These are phyloP conservation scores for Acidiella bohemica DNA, from an alignment of 495 filamentous ascomycete species.

Conservation along the genomic window DNA sequence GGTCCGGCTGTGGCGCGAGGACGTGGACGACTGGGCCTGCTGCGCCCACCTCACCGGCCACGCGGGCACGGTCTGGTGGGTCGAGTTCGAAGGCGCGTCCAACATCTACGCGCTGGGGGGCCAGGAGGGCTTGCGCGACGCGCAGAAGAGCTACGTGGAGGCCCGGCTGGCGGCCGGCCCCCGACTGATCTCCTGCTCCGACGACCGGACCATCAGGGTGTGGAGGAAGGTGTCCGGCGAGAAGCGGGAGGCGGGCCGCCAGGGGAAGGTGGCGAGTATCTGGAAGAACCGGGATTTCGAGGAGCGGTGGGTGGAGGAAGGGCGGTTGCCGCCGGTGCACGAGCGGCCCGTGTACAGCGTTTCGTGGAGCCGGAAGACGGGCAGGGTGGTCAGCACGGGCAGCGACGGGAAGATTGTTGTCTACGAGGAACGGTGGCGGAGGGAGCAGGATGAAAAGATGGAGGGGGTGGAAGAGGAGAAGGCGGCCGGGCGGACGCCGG, in stretches of 20 bases:
- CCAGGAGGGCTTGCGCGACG: constrained; percentile 21
- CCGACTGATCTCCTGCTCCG: constrained; percentile 61
- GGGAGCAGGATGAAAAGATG: constrained; percentile 25
- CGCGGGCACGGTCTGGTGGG: constrained; percentile 69
- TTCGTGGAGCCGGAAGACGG: constrained; percentile 62
- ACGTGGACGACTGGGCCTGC: constrained; percentile 84
- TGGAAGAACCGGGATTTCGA: constrained; percentile 55
- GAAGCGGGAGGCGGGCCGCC: constrained; percentile 31
- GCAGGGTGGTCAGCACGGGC: constrained; percentile 66
- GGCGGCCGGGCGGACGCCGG: constrained; percentile 2
- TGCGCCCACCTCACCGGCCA: constrained; percentile 71
- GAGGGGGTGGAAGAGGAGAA: constrained; percentile 9
- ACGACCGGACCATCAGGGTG: constrained; percentile 61
- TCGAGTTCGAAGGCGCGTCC: constrained; percentile 57
- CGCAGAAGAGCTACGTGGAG: constrained; percentile 30
- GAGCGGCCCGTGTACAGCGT: constrained; percentile 68
- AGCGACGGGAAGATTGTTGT: constrained; percentile 75
- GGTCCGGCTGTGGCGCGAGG: constrained; percentile 76
- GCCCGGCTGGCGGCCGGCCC: constrained; percentile 40
- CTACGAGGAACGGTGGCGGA: constrained; percentile 47
- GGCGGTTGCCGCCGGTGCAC: constrained; percentile 57
- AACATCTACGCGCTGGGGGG: constrained; percentile 27
- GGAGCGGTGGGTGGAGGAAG: constrained; percentile 70
- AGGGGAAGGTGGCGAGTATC: constrained; percentile 56
- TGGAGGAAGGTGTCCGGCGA: constrained; percentile 56